These are phyloP conservation scores for Suillus fuscotomentosus DNA, from an alignment of 768 basidiomycete species.

Conservation along the genomic window DNA sequence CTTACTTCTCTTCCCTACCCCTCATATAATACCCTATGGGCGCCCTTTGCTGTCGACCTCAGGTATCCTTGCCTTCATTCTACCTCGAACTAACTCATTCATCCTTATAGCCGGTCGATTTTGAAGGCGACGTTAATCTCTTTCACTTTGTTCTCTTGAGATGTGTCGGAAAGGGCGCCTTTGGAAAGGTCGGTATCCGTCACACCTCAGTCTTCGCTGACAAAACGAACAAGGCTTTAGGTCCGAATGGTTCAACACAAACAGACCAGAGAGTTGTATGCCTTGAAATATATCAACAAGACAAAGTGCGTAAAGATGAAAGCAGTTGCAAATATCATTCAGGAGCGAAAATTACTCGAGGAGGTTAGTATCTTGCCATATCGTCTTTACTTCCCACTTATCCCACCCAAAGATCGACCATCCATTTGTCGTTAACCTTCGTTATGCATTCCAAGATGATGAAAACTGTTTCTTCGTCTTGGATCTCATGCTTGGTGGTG, in stretches of 20 bases:
- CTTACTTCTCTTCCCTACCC: slow-evolving; percentile 8
- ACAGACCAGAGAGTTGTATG: slow-evolving; percentile 93
- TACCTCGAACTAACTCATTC: slow-evolving; percentile 3
- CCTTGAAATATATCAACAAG: slow-evolving; percentile 99
- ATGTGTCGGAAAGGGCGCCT: slow-evolving; percentile 98
- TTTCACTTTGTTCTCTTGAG: slow-evolving; percentile 95
- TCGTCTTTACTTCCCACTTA: neutral
- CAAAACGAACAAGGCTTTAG: slow-evolving; percentile 41
- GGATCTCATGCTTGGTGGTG: slow-evolving; percentile 96
- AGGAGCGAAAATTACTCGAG: slow-evolving; percentile 91
- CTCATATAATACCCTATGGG: slow-evolving; percentile 46
- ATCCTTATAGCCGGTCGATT: slow-evolving; percentile 77
- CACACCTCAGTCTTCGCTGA: slow-evolving; percentile 1
- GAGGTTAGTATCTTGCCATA: slow-evolving; percentile 55
- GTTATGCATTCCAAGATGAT: slow-evolving; percentile 97
- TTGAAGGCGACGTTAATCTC: slow-evolving; percentile 92
- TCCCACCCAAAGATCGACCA: slow-evolving; percentile 74
- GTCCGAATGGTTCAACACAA: slow-evolving; percentile 99
- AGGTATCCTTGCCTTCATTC: slow-evolving; percentile 41
- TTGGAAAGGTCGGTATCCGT: slow-evolving; percentile 77
- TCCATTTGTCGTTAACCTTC: slow-evolving; percentile 90
- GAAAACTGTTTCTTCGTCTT: slow-evolving; percentile 98
- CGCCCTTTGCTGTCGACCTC: slow-evolving; percentile 80
- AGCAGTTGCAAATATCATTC: slow-evolving; percentile 95
- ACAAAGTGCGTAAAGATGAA: slow-evolving; percentile 98